phyloP scores from a whole-genome alignment of 2,329 filamentous ascomycete genomes.

The Escovopsis sp. region DNA sequence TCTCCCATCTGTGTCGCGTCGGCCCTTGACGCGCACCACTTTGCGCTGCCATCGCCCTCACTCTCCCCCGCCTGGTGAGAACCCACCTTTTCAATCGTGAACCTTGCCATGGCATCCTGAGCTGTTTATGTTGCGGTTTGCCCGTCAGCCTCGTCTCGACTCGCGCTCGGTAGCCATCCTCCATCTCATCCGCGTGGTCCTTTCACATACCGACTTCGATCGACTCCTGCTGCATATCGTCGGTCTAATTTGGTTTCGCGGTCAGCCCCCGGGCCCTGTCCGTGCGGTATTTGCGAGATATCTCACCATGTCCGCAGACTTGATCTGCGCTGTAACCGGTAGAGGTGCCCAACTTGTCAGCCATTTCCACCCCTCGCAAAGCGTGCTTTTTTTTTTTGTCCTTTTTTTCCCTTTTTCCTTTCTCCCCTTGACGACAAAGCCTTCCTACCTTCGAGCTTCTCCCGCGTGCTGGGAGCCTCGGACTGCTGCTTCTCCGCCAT shows the following conservation, averaged over 20 bases:
- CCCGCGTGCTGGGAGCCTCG: constrained; percentile 39
- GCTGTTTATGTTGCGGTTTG: constrained; percentile 21
- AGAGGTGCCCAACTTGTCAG: constrained; percentile 6
- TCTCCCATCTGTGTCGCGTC: no score
- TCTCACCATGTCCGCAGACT: constrained; percentile 92
- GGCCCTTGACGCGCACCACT: no score
- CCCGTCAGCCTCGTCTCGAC: constrained; percentile 12
- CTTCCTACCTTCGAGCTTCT: constrained; percentile 60
- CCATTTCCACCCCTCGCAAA: not conserved
- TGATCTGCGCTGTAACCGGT: constrained; percentile 62
- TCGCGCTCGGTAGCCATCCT: constrained; percentile 1
- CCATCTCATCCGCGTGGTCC: not conserved
- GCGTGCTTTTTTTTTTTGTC: no score
- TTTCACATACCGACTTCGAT: constrained; percentile 77
- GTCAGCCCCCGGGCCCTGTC: constrained; percentile 13
- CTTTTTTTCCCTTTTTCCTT: no score
- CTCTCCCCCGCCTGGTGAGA: no score
- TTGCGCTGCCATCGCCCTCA: no score
- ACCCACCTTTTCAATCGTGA: constrained; percentile 44
- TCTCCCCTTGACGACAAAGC: not conserved
- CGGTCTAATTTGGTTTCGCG: constrained; percentile 45
- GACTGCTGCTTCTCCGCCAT: constrained; percentile 27
- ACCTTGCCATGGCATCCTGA: constrained; percentile 49
- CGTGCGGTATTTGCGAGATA: not conserved
- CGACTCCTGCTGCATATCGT: constrained; percentile 92